Evolutionary conservation across 306 rosid species (phyloP).

Genomic region (Prunus padus): DNA sequence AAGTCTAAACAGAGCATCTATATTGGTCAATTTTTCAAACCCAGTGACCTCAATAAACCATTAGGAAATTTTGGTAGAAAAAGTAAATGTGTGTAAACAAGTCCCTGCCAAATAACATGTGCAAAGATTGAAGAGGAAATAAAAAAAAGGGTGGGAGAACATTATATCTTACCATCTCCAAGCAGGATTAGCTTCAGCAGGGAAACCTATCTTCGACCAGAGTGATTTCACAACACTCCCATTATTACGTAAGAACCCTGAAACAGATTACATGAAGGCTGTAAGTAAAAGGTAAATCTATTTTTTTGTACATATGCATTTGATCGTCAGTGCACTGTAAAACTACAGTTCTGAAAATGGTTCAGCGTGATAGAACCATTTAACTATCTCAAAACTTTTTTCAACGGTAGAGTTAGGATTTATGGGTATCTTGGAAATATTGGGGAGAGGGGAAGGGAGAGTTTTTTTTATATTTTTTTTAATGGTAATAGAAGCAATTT

Average conservation of each 20-base stretch:
- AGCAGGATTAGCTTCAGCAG: constrained; percentile 75
- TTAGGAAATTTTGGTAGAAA: too few species aligned
- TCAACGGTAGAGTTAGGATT: too few species aligned
- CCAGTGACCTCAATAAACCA: neutral
- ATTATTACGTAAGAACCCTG: constrained; percentile 40
- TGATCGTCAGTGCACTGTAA: too few species aligned
- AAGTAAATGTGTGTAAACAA: neutral
- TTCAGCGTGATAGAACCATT: neutral
- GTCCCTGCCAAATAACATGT: neutral
- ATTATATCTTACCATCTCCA: constrained; percentile 83
- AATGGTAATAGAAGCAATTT: too few species aligned
- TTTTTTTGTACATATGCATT: neutral
- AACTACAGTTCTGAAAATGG: neutral
- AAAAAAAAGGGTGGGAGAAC: constrained; percentile 3
- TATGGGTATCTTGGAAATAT: too few species aligned
- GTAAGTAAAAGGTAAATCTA: neutral
- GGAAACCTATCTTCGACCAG: constrained; percentile 55
- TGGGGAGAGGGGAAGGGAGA: too few species aligned
- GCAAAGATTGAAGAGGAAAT: neutral
- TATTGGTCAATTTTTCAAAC: neutral
- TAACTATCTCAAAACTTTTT: neutral
- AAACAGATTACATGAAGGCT: constrained; percentile 19
- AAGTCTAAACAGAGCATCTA: neutral
- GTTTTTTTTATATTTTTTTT: too few species aligned
- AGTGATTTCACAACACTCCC: constrained; percentile 42